Conservation (phyloP, 1,284 basidiomycete species). For the Ceratobasidium sp. region DNA sequence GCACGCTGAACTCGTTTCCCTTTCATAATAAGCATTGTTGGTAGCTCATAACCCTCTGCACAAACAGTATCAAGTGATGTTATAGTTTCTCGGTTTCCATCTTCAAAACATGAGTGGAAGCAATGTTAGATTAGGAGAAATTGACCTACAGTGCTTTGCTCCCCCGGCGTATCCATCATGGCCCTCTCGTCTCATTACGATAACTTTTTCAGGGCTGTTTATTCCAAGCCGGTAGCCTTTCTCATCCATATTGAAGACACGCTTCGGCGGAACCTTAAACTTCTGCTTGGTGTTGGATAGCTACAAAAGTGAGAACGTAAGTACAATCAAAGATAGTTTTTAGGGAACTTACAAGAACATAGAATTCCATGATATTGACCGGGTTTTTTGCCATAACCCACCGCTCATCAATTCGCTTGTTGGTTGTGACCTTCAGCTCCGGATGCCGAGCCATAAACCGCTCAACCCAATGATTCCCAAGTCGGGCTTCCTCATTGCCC, state of each 20-base stretch:
- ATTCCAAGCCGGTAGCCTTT: constrained; percentile 16
- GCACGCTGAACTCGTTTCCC: neutral
- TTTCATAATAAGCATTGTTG: neutral
- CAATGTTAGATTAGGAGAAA: no score
- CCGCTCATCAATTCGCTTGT: neutral
- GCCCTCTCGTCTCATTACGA: neutral
- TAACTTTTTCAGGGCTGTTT: neutral
- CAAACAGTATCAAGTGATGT: neutral
- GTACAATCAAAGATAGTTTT: no score
- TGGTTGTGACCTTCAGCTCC: neutral
- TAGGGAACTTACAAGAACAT: neutral
- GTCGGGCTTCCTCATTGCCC: neutral
- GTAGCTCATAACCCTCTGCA: neutral
- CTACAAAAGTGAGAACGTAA: no score
- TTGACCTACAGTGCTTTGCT: neutral
- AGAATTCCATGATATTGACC: neutral
- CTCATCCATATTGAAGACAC: constrained; percentile 32
- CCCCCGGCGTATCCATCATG: neutral
- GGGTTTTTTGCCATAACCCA: neutral
- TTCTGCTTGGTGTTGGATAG: neutral
- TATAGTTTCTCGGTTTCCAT: no score
- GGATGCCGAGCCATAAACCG: neutral
- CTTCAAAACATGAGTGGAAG: no score
- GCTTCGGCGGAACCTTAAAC: neutral
- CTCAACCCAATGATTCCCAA: neutral